phyloP scores from a whole-genome alignment of 139 green algal species.

The Diplosphaera chodatii region DNA sequence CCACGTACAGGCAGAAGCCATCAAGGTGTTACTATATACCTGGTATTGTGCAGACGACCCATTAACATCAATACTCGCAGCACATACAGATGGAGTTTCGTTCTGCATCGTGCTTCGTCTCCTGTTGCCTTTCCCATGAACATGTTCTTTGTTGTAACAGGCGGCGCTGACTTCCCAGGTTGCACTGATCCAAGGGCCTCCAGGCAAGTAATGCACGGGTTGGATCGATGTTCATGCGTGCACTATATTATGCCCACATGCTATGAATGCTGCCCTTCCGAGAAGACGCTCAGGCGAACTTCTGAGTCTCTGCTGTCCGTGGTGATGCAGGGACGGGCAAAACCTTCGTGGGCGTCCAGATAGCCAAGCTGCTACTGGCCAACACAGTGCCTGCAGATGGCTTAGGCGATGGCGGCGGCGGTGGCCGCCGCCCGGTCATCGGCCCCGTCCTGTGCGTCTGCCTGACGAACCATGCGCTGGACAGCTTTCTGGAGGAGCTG shows the following conservation, averaged over 20 bases:
- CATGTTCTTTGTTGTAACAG: no score
- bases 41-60: no score
- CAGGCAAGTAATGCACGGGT: no score
- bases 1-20: no score
- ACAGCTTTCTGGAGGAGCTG: slow-evolving; percentile 64
- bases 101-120: no score
- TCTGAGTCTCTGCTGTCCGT: no score
- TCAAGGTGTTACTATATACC: neutral
- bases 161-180: slow-evolving; percentile 45
- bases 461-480: slow-evolving; percentile 74
- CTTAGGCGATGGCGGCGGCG: no score
- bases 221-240: slow-evolving; percentile 9
- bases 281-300: no score
- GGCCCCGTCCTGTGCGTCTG: slow-evolving; percentile 58
- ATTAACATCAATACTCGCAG: no score
- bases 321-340: slow-evolving; percentile 41
- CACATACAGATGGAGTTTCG: no score
- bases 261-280: neutral
- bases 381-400: slow-evolving; percentile 56
- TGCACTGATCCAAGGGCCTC: slow-evolving; percentile 66
- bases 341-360: slow-evolving; percentile 56
- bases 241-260: slow-evolving; percentile 4
- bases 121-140: no score
- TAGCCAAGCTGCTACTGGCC: slow-evolving; percentile 39
- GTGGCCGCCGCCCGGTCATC: no score